Percentiles rank a stretch among this genome's conserved stretches.
Evolutionary conservation across 1,139 yeast genomes (phyloP).

Genomic region (Schizosaccharomyces versatilis): DNA sequence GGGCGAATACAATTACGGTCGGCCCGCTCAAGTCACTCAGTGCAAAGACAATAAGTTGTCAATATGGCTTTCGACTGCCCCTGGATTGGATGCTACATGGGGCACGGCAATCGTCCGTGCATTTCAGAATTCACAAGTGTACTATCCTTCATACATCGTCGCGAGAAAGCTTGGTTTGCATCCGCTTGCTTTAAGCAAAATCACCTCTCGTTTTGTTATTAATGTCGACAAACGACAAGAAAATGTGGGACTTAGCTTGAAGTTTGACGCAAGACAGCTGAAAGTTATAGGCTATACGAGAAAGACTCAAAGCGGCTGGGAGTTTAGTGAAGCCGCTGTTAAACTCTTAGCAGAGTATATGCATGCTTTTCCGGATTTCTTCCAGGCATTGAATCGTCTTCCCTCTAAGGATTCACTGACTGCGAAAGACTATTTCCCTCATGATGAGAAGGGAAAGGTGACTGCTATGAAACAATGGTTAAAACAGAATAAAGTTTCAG

Average conservation of each 20-base stretch:
- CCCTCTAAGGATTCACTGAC: neutral
- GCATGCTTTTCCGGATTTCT: conserved; percentile 38
- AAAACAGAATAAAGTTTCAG: conserved; percentile 26
- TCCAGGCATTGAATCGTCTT: conserved; percentile 19
- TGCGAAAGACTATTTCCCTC: neutral
- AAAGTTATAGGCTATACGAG: conserved; percentile 78
- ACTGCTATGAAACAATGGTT: conserved; percentile 26
- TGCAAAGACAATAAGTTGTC: conserved; percentile 24
- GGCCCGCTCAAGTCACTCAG: conserved; percentile 49
- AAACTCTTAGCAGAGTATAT: conserved; percentile 42
- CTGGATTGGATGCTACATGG: conserved; percentile 15
- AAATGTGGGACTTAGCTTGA: conserved; percentile 67
- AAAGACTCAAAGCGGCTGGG: conserved; percentile 55
- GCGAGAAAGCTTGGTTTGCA: conserved; percentile 36
- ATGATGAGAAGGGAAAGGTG: conserved; percentile 4
- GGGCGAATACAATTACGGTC: conserved; percentile 80
- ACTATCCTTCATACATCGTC: conserved; percentile 47
- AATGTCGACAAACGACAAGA: conserved; percentile 32
- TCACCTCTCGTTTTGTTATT: conserved; percentile 39
- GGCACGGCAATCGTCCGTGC: conserved; percentile 30
- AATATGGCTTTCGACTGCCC: conserved; percentile 15
- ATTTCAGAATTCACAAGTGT: conserved; percentile 34
- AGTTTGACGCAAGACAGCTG: conserved; percentile 54
- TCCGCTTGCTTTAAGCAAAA: conserved; percentile 47
- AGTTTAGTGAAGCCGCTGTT: conserved; percentile 55